Evolutionary conservation across 2,329 filamentous ascomycete species (phyloP).

Genomic region (Parastagonospora nodorum): DNA sequence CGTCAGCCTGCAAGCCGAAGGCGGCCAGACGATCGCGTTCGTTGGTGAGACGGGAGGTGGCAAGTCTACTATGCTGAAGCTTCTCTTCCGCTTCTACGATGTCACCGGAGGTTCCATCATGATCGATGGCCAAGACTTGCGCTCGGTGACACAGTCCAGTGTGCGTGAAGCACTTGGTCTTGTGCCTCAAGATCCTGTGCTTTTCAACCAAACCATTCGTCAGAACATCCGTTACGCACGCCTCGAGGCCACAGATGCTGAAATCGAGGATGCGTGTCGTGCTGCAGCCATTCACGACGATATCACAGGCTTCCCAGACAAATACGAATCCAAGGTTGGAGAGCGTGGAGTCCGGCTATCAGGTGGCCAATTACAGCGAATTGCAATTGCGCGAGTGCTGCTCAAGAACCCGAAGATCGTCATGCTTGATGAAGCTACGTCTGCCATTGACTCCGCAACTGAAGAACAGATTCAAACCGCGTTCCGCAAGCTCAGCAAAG

Average conservation of each 20-base stretch:
- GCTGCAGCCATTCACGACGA: constrained; percentile 69
- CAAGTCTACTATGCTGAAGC: constrained; percentile 66
- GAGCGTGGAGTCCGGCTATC: constrained; percentile 57
- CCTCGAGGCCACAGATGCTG: constrained; percentile 63
- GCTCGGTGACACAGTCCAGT: constrained; percentile 62
- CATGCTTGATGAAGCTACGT: constrained; percentile 86
- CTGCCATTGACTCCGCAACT: constrained; percentile 77
- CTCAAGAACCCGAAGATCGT: constrained; percentile 82
- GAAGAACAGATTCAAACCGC: constrained; percentile 70
- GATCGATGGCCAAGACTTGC: constrained; percentile 65
- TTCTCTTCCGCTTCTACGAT: constrained; percentile 66
- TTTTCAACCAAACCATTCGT: constrained; percentile 69
- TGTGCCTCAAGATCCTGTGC: constrained; percentile 66
- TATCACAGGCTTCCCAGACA: constrained; percentile 61
- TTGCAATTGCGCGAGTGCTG: constrained; percentile 74
- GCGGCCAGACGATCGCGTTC: constrained; percentile 63
- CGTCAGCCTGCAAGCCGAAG: constrained; percentile 55
- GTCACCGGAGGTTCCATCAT: constrained; percentile 59
- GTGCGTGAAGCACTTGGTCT: constrained; percentile 65
- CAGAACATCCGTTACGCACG: constrained; percentile 69
- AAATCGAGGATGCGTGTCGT: constrained; percentile 65
- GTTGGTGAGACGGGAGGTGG: constrained; percentile 68
- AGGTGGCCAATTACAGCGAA: constrained; percentile 68
- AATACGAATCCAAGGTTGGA: constrained; percentile 47
- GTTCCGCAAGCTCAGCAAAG: constrained; percentile 62